Conservation (phyloP, 441 rosid species). For the Breynia disticha region DNA sequence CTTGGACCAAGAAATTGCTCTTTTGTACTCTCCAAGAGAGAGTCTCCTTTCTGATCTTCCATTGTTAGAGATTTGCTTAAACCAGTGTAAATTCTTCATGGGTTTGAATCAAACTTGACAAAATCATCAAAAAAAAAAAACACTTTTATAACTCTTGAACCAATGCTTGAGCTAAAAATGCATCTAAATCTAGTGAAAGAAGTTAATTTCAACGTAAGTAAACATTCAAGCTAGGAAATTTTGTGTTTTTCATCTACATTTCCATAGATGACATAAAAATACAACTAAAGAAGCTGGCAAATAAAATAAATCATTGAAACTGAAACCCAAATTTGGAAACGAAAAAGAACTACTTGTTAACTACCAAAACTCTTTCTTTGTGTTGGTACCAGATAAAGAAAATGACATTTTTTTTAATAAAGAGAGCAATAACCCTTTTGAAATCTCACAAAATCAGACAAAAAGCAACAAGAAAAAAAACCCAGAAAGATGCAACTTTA, state of each 20-base stretch:
- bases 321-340: conserved; percentile 1
- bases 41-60: conserved; percentile 43
- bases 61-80: conserved; percentile 49
- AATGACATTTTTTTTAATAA: background rate
- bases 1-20: conserved; percentile 74
- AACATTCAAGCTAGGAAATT: conserved; percentile 16
- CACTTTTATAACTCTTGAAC: conserved; percentile 10
- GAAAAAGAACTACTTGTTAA: conserved; percentile 5
- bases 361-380: conserved; percentile 1
- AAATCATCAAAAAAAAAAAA: conserved; percentile 31
- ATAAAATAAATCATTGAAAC: conserved; percentile 1
- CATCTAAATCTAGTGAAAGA: conserved; percentile 1
- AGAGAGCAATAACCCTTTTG: conserved; percentile 2
- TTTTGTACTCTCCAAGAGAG: conserved; percentile 59
- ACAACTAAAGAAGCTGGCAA: background rate
- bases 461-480: conserved; percentile 11
- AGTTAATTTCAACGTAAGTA: conserved; percentile 3
- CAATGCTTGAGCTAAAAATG: conserved; percentile 7
- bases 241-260: conserved; percentile 23
- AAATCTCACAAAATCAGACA: conserved; percentile 22
- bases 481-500: background rate
- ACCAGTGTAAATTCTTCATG: conserved; percentile 56
- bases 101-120: conserved; percentile 17
- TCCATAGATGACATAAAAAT: conserved; percentile 4
- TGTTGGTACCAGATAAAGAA: background rate